A percentile compares a stretch with the other conserved stretches of the same genome.
phyloP scores from a whole-genome alignment of 352 stramenopile species.

The Peronosclerospora sorghi region DNA sequence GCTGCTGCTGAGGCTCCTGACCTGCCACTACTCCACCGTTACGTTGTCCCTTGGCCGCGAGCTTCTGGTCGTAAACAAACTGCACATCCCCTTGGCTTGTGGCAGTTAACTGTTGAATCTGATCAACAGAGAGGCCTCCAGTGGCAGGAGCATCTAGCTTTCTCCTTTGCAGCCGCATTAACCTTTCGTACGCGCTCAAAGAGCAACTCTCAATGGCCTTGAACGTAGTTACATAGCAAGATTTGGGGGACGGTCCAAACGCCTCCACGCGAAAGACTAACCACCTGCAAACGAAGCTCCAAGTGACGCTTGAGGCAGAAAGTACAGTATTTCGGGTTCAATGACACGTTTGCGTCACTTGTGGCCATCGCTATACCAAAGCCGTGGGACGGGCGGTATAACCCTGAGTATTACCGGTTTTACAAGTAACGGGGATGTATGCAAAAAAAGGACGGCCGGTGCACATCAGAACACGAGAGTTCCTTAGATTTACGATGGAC shows the following conservation, averaged over 20 bases:
- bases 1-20: constrained; percentile 14
- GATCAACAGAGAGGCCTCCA: constrained; percentile 40
- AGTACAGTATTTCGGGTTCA: too few species aligned
- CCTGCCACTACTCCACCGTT: constrained; percentile 26
- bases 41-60: constrained; percentile 41
- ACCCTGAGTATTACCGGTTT: too few species aligned
- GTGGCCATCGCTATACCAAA: too few species aligned
- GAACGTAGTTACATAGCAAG: constrained; percentile 56
- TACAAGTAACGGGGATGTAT: too few species aligned
- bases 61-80: constrained; percentile 72
- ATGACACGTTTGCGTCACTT: too few species aligned
- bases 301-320: too few species aligned
- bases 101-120: constrained; percentile 52
- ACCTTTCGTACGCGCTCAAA: constrained; percentile 66
- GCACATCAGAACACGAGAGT: too few species aligned
- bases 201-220: constrained; percentile 46
- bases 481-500: too few species aligned
- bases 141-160: constrained; percentile 15
- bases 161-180: constrained; percentile 37
- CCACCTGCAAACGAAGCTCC: too few species aligned
- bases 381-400: too few species aligned
- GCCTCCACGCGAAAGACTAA: too few species aligned
- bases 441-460: too few species aligned
- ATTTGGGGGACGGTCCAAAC: constrained; percentile 64
- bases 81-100: constrained; percentile 29